Base-by-base conservation (phyloP, 2,329 filamentous ascomycete genomes). In the Lachnellula occidentalis region DNA sequence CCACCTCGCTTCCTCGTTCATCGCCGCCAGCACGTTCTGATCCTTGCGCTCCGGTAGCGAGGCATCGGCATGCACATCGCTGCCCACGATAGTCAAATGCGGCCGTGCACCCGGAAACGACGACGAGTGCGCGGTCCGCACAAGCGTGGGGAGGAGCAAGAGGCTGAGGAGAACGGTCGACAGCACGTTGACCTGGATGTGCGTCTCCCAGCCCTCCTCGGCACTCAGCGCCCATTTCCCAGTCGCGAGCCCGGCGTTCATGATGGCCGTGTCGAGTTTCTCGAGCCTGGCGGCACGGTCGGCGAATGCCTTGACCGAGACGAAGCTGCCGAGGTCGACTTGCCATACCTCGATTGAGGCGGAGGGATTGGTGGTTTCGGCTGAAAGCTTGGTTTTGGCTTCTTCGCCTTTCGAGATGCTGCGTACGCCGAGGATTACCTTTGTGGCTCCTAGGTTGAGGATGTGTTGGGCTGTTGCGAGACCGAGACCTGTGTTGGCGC, bases 401-500 rank as follows among this genome's bases (percentile, higher is more conserved):
- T 52, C 60, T 48, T 68, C 60, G 39, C 69, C 73, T 56, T 70
- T 70, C 5, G 66, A 63, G 1, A 67, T 48, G 37, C 61, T 62
- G 14, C 75, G 67, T 1, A 74, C 72, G 4, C 64, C 74, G 34
- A 77, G 63, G 21, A 77, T 68, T 1, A 77, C 56, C 5, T 62
- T 70, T 1, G 64, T 63, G 5, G 70, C 55, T 1, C 70, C 68
- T 2, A 72, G 67, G 0, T 48, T 52, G 14, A 72, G 63, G 3
- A 74, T 63, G 36, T 75, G 70, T 1, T 64, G 64, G 14, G 69
- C 66, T 1, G 72, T 66, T 53, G 73, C 73, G 2, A 72, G 62
- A 1, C 74, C 74, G 0, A 77, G 66, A 3, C 74, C 75, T 14
- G 65, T 64, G 54, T 73, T 76, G 45, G 73, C 65, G 24, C 74